phyloP scores from a whole-genome alignment of 306 rosid genomes.

The Cajanus cajan region DNA sequence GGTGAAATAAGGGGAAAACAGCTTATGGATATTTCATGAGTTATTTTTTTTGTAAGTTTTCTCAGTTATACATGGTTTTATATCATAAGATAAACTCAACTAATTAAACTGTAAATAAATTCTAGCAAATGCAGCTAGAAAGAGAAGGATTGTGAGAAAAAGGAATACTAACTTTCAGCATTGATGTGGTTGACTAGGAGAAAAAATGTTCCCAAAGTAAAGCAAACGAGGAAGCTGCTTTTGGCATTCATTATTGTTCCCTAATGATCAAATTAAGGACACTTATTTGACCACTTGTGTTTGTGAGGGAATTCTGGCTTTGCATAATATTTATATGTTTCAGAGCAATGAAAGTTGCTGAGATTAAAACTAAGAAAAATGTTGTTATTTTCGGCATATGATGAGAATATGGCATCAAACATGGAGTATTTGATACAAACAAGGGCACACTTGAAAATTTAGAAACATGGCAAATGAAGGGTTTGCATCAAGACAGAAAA shows the following conservation, averaged over 20 bases:
- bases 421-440: constrained; percentile 39
- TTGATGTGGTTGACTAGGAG: constrained; percentile 36
- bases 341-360: not conserved
- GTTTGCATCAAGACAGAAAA: constrained; percentile 13
- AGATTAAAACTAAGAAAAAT: constrained; percentile 29
- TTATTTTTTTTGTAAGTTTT: not conserved
- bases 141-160: not conserved
- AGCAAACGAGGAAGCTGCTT: constrained; percentile 25
- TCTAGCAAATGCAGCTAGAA: too few relatives aligned
- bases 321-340: constrained; percentile 22
- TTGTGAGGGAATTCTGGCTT: not conserved
- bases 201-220: constrained; percentile 40
- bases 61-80: not conserved
- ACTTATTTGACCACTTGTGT: not conserved
- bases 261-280: constrained; percentile 24
- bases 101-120: not conserved
- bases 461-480: not conserved
- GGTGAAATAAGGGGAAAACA: too few relatives aligned
- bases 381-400: constrained; percentile 40
- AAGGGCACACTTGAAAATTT: not conserved
- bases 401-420: constrained; percentile 42
- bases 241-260: constrained; percentile 28
- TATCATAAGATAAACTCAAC: not conserved
- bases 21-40: not conserved
- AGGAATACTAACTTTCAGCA: constrained; percentile 43